Percentiles rank a stretch among this genome's conserved stretches.
Conservation (phyloP, 2,329 filamentous ascomycete genomes). For the Geosmithia flava region DNA sequence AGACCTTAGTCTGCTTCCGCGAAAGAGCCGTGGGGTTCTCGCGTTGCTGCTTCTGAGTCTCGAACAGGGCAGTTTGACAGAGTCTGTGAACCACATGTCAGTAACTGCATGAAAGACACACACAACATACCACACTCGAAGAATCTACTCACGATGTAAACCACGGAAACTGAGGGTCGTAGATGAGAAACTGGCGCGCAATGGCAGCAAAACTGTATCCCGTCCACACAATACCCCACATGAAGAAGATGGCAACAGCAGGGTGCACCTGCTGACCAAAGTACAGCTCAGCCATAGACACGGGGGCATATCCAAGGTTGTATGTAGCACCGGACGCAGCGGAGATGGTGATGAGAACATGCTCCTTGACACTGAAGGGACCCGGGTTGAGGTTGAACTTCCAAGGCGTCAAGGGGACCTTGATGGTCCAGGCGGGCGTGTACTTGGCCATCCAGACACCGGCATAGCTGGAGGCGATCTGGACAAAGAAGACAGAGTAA, state of each 20-base stretch:
- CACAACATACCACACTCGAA: neutral
- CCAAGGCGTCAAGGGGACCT: slow-evolving; percentile 31
- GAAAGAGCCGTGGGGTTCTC: slow-evolving; percentile 34
- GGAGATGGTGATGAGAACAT: slow-evolving; percentile 42
- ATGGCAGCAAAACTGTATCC: slow-evolving; percentile 48
- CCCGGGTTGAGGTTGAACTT: slow-evolving; percentile 42
- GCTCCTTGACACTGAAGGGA: slow-evolving; percentile 44
- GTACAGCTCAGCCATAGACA: slow-evolving; percentile 43
- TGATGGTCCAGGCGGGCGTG: slow-evolving; percentile 32
- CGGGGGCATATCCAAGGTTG: slow-evolving; percentile 36
- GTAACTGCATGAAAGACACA: slow-evolving; percentile 1
- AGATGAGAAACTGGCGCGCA: slow-evolving; percentile 42
- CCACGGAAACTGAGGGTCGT: slow-evolving; percentile 36
- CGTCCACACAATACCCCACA: slow-evolving; percentile 42
- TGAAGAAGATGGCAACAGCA: slow-evolving; percentile 44
- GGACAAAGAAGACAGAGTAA: slow-evolving; percentile 50
- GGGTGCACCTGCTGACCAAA: slow-evolving; percentile 39
- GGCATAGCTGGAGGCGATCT: slow-evolving; percentile 43
- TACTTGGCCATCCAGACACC: slow-evolving; percentile 38
- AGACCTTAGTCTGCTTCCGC: slow-evolving; percentile 41
- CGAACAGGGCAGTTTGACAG: slow-evolving; percentile 45
- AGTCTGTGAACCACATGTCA: slow-evolving; percentile 11
- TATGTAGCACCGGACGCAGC: slow-evolving; percentile 39
- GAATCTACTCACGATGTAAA: slow-evolving; percentile 23
- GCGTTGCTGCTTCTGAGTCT: slow-evolving; percentile 40